Percentiles rank a stretch among this genome's conserved stretches.
Evolutionary conservation across 2,329 filamentous ascomycete genomes (phyloP).

Genomic region (Thelonectria discophora): DNA sequence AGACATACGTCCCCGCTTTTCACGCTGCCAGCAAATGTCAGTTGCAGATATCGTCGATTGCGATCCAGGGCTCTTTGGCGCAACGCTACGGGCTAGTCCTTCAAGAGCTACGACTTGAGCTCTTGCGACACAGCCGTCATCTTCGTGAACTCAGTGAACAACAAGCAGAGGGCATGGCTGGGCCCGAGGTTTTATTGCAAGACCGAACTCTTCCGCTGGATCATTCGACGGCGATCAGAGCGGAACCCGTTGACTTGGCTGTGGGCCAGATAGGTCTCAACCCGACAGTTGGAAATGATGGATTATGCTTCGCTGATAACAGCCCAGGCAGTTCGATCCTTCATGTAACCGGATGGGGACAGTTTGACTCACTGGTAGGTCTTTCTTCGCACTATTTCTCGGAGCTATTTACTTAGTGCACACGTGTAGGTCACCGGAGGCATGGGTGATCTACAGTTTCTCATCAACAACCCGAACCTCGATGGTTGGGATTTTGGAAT

Average conservation of each 20-base stretch:
- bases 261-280: conserved; percentile 4
- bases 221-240: not conserved
- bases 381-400: not conserved
- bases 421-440: conserved; percentile 27
- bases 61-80: conserved; percentile 49
- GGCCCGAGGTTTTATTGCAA: not conserved
- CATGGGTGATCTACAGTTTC: conserved; percentile 25
- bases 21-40: conserved; percentile 52
- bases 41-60: conserved; percentile 49
- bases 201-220: not conserved
- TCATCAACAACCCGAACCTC: conserved; percentile 21
- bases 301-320: conserved; percentile 9
- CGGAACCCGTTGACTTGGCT: not conserved
- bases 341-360: conserved; percentile 38
- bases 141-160: conserved; percentile 16
- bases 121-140: conserved; percentile 37
- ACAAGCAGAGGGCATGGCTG: not conserved
- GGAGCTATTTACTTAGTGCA: too few species aligned
- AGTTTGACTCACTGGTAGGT: conserved; percentile 34
- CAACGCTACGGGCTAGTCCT: conserved; percentile 55
- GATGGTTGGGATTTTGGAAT: conserved; percentile 29
- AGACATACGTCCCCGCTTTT: conserved; percentile 45
- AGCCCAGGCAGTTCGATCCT: conserved; percentile 27
- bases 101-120: conserved; percentile 46
- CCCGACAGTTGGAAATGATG: not conserved